Conservation (phyloP, 1,139 yeast genomes). For the Schizosaccharomyces versatilis region DNA sequence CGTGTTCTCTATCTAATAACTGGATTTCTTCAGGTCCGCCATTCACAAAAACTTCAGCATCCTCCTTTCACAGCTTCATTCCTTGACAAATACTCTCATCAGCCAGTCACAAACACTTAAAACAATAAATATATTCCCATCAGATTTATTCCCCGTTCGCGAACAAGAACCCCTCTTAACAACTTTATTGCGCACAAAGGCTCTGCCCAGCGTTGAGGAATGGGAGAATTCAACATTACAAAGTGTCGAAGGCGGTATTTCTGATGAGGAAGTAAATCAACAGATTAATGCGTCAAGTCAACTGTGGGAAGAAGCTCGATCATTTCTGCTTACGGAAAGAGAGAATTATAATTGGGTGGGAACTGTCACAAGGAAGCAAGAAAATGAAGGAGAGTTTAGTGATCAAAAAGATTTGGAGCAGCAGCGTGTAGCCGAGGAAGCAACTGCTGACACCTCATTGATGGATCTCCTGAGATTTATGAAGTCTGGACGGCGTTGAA, state of each 20-base stretch:
- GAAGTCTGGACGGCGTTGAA: not conserved
- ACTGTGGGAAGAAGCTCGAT: slow-evolving; percentile 1
- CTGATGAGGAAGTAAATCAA: not conserved
- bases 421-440: not conserved
- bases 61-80: not conserved
- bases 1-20: slow-evolving; percentile 1
- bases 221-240: slow-evolving; percentile 26
- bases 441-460: not conserved
- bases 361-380: not conserved
- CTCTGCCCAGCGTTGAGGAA: slow-evolving; percentile 68
- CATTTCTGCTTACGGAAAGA: not conserved
- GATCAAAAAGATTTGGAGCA: not conserved
- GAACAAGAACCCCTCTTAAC: slow-evolving; percentile 65
- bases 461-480: not conserved
- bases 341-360: not conserved
- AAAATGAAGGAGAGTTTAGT: not conserved
- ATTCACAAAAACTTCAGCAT: not conserved
- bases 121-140: slow-evolving; percentile 28
- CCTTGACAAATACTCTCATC: not conserved
- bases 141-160: slow-evolving; percentile 60
- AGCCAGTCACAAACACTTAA: not conserved
- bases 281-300: not conserved
- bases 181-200: slow-evolving; percentile 63
- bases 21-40: not conserved
- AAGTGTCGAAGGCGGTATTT: not conserved